These are phyloP conservation scores for Boletellus ananas DNA, from an alignment of 768 basidiomycete species.

Conservation along the genomic window DNA sequence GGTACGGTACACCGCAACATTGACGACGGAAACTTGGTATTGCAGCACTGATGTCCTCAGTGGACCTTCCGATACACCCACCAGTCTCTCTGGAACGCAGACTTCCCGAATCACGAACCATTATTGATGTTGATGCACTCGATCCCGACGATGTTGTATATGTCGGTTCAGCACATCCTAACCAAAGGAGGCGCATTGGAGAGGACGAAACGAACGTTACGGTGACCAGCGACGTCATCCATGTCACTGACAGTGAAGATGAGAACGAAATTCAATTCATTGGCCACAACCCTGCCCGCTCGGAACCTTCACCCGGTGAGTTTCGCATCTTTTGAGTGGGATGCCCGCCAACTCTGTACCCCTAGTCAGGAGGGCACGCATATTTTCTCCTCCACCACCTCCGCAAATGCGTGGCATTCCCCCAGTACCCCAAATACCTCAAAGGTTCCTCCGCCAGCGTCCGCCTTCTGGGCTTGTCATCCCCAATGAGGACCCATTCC, in stretches of 20 bases:
- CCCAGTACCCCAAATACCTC: slow-evolving; percentile 52
- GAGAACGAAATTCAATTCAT: slow-evolving; percentile 31
- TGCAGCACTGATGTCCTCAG: slow-evolving; percentile 18
- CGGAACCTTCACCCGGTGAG: slow-evolving; percentile 18
- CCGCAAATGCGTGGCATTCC: slow-evolving; percentile 40
- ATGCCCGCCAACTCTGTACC: background rate
- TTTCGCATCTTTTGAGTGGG: background rate
- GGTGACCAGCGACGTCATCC: slow-evolving; percentile 26
- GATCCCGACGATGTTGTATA: slow-evolving; percentile 33
- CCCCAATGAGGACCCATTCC: slow-evolving; percentile 48
- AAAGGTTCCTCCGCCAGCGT: slow-evolving; percentile 36
- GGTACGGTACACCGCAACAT: slow-evolving; percentile 11
- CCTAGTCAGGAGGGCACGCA: slow-evolving; percentile 21
- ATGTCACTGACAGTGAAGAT: slow-evolving; percentile 41
- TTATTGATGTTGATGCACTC: slow-evolving; percentile 45
- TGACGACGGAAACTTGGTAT: slow-evolving; percentile 15
- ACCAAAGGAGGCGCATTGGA: slow-evolving; percentile 25
- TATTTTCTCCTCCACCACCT: slow-evolving; percentile 50
- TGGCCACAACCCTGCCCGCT: slow-evolving; percentile 20
- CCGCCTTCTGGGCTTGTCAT: slow-evolving; percentile 43
- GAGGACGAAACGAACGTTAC: slow-evolving; percentile 20
- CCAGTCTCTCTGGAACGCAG: slow-evolving; percentile 11
- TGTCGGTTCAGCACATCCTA: slow-evolving; percentile 21
- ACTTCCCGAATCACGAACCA: slow-evolving; percentile 22
- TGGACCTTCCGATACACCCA: slow-evolving; percentile 8